A percentile compares a stretch with the other conserved stretches of the same genome.
phyloP scores from a whole-genome alignment of 2,329 filamentous ascomycete genomes.

The Thermothelomyces thermophilus region DNA sequence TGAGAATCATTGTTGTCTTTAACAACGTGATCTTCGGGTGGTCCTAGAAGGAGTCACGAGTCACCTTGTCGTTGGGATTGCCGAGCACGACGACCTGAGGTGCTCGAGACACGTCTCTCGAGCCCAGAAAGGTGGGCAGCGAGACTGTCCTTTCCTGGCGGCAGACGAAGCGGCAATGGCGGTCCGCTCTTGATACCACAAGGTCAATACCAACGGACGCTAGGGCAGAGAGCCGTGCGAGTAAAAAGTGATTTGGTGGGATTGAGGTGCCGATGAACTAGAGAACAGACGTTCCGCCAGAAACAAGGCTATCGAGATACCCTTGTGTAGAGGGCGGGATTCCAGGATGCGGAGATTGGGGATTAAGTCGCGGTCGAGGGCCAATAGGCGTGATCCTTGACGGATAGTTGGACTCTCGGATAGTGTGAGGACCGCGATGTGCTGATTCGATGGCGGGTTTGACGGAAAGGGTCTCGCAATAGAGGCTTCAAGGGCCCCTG shows the following conservation, averaged over 20 bases:
- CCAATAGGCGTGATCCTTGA: constrained; percentile 39
- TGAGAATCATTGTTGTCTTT: constrained; percentile 49
- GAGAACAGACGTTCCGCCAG: constrained; percentile 29
- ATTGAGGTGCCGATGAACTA: constrained; percentile 4
- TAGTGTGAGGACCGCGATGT: constrained; percentile 50
- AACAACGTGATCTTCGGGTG: constrained; percentile 37
- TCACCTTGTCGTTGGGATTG: constrained; percentile 56
- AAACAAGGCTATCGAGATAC: constrained; percentile 47
- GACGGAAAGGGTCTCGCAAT: constrained; percentile 31
- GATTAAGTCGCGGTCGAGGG: constrained; percentile 29
- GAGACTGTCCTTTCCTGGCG: constrained; percentile 64
- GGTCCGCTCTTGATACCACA: constrained; percentile 58
- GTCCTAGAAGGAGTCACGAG: no score
- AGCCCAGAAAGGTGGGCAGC: constrained; percentile 50
- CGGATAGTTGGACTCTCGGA: constrained; percentile 58
- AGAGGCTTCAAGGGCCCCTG: constrained; percentile 30
- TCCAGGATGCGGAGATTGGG: constrained; percentile 57
- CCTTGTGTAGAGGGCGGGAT: constrained; percentile 61
- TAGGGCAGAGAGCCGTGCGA: constrained; percentile 54
- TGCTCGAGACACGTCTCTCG: constrained; percentile 40
- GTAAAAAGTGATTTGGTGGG: constrained; percentile 42
- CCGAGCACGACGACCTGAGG: constrained; percentile 49
- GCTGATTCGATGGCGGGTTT: constrained; percentile 20
- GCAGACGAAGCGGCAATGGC: constrained; percentile 51
- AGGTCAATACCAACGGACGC: constrained; percentile 48